A percentile compares a stretch with the other conserved stretches of the same genome.
Evolutionary conservation across 2,329 filamentous ascomycete species (phyloP).

Genomic region (Cladosporium sp.): DNA sequence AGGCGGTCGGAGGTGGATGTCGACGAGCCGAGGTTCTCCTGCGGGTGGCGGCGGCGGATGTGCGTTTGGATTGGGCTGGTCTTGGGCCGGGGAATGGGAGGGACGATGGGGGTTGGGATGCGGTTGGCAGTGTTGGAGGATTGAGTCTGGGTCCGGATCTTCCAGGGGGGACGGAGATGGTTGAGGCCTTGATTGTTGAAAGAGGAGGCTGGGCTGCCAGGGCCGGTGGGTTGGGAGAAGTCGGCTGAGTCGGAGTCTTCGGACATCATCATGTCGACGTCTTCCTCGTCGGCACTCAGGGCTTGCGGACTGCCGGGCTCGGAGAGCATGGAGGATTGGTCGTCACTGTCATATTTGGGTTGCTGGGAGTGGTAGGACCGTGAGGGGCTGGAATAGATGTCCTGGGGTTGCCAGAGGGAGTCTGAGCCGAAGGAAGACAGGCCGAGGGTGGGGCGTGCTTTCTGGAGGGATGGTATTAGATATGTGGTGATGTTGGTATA

Average conservation of each 20-base stretch:
- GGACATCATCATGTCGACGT: constrained; percentile 13
- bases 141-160: constrained; percentile 19
- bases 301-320: constrained; percentile 30
- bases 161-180: constrained; percentile 7
- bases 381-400: constrained; percentile 8
- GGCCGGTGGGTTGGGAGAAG: constrained; percentile 20
- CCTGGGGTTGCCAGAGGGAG: constrained; percentile 9
- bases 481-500: background rate
- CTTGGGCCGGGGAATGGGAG: constrained; percentile 18
- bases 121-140: constrained; percentile 2
- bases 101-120: constrained; percentile 13
- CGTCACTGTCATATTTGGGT: constrained; percentile 30
- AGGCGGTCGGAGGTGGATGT: constrained; percentile 22
- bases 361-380: constrained; percentile 16
- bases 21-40: constrained; percentile 24
- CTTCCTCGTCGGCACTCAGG: constrained; percentile 24
- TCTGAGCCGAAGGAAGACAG: background rate
- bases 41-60: constrained; percentile 29
- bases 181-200: constrained; percentile 1
- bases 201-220: constrained; percentile 11
- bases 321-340: constrained; percentile 29
- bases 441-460: constrained; percentile 9
- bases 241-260: constrained; percentile 17
- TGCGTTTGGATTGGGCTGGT: constrained; percentile 22
- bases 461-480: background rate